Evolutionary conservation across 140 eudicot genomes (phyloP), one percentile per base, ranked within the genome.

Genomic region (Bidens hawaiensis): DNA sequence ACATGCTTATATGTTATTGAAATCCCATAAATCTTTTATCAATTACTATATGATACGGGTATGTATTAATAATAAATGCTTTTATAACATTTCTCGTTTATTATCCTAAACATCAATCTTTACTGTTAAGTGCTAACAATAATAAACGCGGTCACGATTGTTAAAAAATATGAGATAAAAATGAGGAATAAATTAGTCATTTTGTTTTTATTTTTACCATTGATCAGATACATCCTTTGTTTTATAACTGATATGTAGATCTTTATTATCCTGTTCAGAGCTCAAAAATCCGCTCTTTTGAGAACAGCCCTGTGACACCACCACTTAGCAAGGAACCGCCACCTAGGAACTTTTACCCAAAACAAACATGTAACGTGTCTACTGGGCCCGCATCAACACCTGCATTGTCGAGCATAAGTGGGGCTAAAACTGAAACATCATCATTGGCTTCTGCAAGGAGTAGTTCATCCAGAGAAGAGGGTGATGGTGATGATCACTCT

Each of bases 271-370:
- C 10, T 49, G 4, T 46, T 17, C 80, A 87, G 95, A 68, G 43
- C 40, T 75, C 82, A 38, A 82, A 77, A 76, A 31, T 73, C 17
- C 87, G 69, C 27, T 82, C 96, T 63, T 57, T 67, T 31, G 82
- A 62, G 55, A 74, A 74, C 81, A 93, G 93, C 67, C 99, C 99
- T 10, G 89, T 81, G 67, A 93, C 99, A 28, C 99, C 99, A 31
- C 99, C 99, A 25, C 79, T 93, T 28, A 76, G 81, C 73, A 80
- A 78, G 71, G 99, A 93, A 67, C 81, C 78, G n/a, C 79, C 74
- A 26, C 96, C 91, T 22, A 88, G 87, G 16, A 76, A 87, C 25
- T 76, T 82, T 17, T 82, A 75, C 41, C 80, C 82, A 13, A 68
- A 67, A 50, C 78, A 77, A 24, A 58, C 86, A 28, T 65, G 59